Evolutionary conservation across 2,329 filamentous ascomycete genomes (phyloP).

Genomic region (Paraconiothyrium brasiliense): DNA sequence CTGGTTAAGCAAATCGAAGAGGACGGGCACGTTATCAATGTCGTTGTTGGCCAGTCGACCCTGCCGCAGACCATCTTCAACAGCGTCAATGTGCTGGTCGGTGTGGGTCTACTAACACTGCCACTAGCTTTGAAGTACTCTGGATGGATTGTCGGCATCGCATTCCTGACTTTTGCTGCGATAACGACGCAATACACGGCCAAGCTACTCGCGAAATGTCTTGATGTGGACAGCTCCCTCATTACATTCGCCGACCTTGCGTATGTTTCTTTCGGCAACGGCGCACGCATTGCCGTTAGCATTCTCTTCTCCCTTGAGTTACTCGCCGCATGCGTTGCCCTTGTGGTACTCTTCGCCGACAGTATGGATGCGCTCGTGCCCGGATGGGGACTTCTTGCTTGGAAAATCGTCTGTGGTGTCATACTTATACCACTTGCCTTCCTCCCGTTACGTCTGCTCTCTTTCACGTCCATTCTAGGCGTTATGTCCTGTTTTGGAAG

Average conservation of each 20-base stretch:
- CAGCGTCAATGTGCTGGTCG: conserved; percentile 91
- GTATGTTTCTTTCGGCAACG: conserved; percentile 86
- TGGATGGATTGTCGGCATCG: conserved; percentile 85
- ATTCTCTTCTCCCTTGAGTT: conserved; percentile 89
- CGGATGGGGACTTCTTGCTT: conserved; percentile 71
- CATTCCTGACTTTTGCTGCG: conserved; percentile 78
- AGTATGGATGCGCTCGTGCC: conserved; percentile 83
- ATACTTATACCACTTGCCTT: conserved; percentile 85
- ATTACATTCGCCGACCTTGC: conserved; percentile 96
- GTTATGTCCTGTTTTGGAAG: conserved; percentile 89
- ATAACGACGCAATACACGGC: conserved; percentile 85
- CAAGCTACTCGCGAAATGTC: conserved; percentile 83
- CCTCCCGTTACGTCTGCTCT: conserved; percentile 81
- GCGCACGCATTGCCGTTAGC: conserved; percentile 82
- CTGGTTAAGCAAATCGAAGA: conserved; percentile 91
- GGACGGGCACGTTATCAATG: conserved; percentile 80
- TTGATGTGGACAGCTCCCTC: conserved; percentile 83
- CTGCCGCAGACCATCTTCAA: conserved; percentile 96
- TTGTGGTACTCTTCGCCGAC: conserved; percentile 95
- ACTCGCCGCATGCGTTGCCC: conserved; percentile 85
- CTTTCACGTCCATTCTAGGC: conserved; percentile 91
- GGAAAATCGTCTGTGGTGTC: conserved; percentile 86
- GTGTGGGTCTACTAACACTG: conserved; percentile 86
- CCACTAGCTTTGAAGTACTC: conserved; percentile 88
- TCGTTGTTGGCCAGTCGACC: conserved; percentile 93